phyloP scores from a whole-genome alignment of 2,329 filamentous ascomycete genomes.

The Atkinsonella texensis region DNA sequence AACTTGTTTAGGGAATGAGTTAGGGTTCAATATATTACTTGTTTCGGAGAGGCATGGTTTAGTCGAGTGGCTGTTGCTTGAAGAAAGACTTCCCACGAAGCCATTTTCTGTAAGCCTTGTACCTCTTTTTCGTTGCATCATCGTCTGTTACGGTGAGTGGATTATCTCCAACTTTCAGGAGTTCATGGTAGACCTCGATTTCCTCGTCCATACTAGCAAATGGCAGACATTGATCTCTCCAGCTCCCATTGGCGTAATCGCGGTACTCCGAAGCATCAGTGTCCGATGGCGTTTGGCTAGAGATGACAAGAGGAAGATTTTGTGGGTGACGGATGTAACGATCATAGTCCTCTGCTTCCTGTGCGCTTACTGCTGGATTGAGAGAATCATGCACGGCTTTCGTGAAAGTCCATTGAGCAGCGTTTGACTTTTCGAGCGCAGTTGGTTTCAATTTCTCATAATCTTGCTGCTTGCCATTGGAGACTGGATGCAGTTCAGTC shows the following conservation, averaged over 20 bases:
- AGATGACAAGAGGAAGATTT: slow-evolving; percentile 72
- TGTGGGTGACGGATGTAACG: slow-evolving; percentile 84
- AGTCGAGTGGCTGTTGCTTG: slow-evolving; percentile 67
- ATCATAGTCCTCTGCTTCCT: slow-evolving; percentile 76
- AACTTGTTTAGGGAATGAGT: neutral
- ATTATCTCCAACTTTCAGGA: slow-evolving; percentile 66
- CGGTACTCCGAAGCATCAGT: slow-evolving; percentile 56
- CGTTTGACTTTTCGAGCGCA: slow-evolving; percentile 62
- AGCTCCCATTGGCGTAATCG: slow-evolving; percentile 64
- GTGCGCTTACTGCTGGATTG: slow-evolving; percentile 65
- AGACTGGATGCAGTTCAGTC: neutral
- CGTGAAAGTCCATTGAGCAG: slow-evolving; percentile 78
- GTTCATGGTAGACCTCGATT: slow-evolving; percentile 55
- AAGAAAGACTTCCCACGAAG: slow-evolving; percentile 89
- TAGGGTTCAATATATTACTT: neutral
- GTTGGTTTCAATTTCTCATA: slow-evolving; percentile 39
- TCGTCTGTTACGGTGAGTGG: slow-evolving; percentile 80
- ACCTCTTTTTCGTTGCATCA: slow-evolving; percentile 82
- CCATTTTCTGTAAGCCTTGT: slow-evolving; percentile 95
- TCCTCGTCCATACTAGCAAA: slow-evolving; percentile 36
- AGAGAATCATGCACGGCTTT: slow-evolving; percentile 78
- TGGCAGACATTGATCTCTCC: slow-evolving; percentile 46
- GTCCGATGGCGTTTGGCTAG: slow-evolving; percentile 50
- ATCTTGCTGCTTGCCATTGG: slow-evolving; percentile 1
- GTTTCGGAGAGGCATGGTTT: slow-evolving; percentile 10